A percentile compares a stretch with the other conserved stretches of the same genome.
These are phyloP conservation scores for Pythium volutum DNA, from an alignment of 352 stramenopile species.

Conservation along the genomic window DNA sequence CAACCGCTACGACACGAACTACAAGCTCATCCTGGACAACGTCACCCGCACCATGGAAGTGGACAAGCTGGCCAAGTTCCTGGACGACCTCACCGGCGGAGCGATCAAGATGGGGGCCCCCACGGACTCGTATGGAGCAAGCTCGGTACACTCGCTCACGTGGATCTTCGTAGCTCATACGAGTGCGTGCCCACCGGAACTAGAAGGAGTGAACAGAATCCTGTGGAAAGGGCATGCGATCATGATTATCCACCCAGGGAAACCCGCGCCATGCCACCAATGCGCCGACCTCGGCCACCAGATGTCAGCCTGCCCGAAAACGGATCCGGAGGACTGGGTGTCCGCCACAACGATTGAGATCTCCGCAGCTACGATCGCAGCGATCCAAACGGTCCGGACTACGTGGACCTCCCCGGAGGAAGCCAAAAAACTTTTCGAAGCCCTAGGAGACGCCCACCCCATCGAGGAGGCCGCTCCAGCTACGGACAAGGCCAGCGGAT, in stretches of 20 bases:
- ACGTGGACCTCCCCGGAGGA: background rate
- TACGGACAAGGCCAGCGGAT: too few relatives aligned
- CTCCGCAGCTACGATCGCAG: background rate
- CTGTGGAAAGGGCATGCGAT: conserved; percentile 3
- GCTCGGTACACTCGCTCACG: conserved; percentile 1
- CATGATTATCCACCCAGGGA: background rate
- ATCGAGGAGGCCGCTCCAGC: too few relatives aligned
- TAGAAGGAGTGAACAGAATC: conserved; percentile 3
- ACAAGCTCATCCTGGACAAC: too few relatives aligned
- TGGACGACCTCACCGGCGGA: too few relatives aligned
- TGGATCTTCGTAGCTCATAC: background rate
- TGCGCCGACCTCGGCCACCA: conserved; percentile 2
- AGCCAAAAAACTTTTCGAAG: too few relatives aligned
- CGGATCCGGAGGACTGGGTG: background rate
- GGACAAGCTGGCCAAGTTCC: too few relatives aligned
- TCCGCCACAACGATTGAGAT: background rate
- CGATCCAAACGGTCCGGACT: background rate
- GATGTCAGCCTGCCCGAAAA: background rate
- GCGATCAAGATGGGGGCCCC: background rate
- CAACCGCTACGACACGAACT: too few relatives aligned
- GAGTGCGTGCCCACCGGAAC: background rate
- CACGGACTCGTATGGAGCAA: background rate
- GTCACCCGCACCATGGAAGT: too few relatives aligned
- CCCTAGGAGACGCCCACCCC: too few relatives aligned
- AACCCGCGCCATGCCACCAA: background rate